A percentile compares a stretch with the other conserved stretches of the same genome.
phyloP scores from a whole-genome alignment of 257 asterid species.

The Capsicum rhomboideum region DNA sequence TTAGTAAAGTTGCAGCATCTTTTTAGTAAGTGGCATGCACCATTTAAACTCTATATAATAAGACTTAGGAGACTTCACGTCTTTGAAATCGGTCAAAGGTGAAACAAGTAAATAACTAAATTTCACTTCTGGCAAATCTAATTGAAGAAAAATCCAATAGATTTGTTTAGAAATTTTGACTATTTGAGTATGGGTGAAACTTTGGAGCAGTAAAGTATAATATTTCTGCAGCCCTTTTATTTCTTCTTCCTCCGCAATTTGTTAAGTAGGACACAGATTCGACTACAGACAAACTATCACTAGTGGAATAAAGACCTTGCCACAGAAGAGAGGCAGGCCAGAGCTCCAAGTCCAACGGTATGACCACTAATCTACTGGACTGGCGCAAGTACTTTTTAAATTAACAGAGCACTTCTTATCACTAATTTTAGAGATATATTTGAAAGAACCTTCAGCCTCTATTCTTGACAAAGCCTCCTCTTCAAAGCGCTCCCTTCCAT shows the following conservation, averaged over 20 bases:
- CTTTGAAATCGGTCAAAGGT: neutral
- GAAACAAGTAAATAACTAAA: neutral
- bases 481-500: constrained; percentile 88
- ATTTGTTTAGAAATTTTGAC: neutral
- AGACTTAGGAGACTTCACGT: neutral
- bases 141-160: neutral
- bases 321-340: neutral
- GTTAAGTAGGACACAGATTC: neutral
- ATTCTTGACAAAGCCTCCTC: constrained; percentile 59
- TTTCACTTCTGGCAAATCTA: neutral
- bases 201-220: neutral
- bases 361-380: neutral
- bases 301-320: neutral
- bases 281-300: neutral
- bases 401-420: neutral
- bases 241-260: neutral
- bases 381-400: neutral
- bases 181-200: neutral
- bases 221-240: neutral
- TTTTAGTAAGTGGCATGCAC: neutral
- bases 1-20: neutral
- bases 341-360: neutral
- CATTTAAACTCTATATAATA: neutral
- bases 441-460: constrained; percentile 15
- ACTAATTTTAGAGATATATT: constrained; percentile 24